Conservation (phyloP, 2,329 filamentous ascomycete species). For the Chalaropsis thielavioides region DNA sequence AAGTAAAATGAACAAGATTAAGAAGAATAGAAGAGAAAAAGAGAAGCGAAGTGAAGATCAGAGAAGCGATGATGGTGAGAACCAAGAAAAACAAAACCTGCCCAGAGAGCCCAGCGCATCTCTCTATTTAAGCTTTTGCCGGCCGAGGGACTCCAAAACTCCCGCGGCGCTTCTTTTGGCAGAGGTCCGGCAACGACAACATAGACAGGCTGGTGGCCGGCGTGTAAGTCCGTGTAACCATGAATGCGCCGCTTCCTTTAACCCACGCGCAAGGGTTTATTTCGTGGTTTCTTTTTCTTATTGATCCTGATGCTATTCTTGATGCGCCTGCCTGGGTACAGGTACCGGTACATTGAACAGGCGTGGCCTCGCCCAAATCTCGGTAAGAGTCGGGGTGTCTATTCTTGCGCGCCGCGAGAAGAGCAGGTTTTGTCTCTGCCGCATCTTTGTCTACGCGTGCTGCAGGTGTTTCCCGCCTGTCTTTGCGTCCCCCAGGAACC, state of each 20-base stretch:
- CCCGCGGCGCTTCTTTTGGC: background rate
- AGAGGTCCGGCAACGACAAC: background rate
- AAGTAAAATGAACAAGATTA: background rate
- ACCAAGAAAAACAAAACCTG: background rate
- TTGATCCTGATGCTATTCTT: constrained; percentile 2
- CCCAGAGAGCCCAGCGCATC: background rate
- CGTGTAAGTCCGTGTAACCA: background rate
- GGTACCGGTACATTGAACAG: background rate
- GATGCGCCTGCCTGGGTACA: background rate
- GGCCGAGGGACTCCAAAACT: background rate
- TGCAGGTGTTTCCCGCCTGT: too few relatives aligned
- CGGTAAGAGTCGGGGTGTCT: background rate
- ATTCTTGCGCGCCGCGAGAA: background rate
- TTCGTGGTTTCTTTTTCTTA: background rate
- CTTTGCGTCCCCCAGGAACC: too few relatives aligned
- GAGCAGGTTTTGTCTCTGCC: too few relatives aligned
- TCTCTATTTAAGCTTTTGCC: background rate
- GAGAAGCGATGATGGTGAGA: background rate
- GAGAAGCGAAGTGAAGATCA: background rate
- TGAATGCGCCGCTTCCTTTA: constrained; percentile 1
- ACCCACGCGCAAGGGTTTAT: background rate
- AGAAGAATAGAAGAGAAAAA: background rate
- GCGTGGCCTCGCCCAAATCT: background rate
- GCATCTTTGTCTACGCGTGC: too few relatives aligned
- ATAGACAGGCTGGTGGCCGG: background rate